Evolutionary conservation across 208 protist genomes (phyloP), one percentile per base, ranked within the genome.

Genomic region (Trypanosoma boissoni): DNA sequence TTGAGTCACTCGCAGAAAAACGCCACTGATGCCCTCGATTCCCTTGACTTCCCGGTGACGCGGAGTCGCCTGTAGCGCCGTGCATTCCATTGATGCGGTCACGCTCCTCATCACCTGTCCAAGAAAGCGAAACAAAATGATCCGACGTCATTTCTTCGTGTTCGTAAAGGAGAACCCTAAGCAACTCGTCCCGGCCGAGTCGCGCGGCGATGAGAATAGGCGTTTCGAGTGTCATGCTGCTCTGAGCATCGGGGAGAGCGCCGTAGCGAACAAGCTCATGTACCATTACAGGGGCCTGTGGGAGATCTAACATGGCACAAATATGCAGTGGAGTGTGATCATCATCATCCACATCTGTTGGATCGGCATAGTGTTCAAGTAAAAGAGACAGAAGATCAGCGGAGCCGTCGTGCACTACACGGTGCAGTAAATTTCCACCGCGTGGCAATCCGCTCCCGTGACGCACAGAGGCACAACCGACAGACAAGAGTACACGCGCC

Each of bases 251-350:
- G 4, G 73, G 46, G 1, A 20, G 51, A 10, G 83, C 80, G 6
- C 76, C 78, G 43, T 74, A 69, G 36, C 74, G 63, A 21, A 94
- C 61, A 2, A 94, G 62, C 24, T 70, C 57, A 7, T 65, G 66
- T 10, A 86, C 58, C 31, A 86, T 68, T 3, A 61, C 64, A 42
- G 26, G 31, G 14, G 54, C 55, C 9, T 52, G 29, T 7, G 64
- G 55, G 18, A 52, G 55, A 28, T 16, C 51, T 12, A 60, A 64
- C 28, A 44, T 50, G 1, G 53, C 28, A 1, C 78, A 78, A 3
- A 86, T 57, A 45, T 85, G 76, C 16, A 94, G 66, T 16, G 83
- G 78, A 10, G 87, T 90, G 28, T 81, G 64, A 31, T 90, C 80
- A 1, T 48, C 32, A 37, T 86, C 65, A 49, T 94, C 79, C 27